phyloP scores from a whole-genome alignment of 2,329 filamentous ascomycete species.

The Ophiostoma triangulosporum region DNA sequence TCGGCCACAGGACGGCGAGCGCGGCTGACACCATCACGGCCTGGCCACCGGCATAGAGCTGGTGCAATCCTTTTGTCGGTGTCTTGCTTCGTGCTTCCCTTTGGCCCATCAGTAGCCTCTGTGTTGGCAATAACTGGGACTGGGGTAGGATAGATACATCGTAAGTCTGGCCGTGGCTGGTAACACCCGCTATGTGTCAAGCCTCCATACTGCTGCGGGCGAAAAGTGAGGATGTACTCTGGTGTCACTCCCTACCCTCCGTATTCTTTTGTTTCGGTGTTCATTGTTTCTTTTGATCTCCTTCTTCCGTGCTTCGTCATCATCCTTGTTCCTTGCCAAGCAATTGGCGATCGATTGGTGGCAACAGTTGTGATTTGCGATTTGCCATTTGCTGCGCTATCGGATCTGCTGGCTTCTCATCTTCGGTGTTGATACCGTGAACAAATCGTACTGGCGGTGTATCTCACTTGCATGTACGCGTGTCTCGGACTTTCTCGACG shows the following conservation, averaged over 20 bases:
- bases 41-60: background rate
- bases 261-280: background rate
- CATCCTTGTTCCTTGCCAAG: background rate
- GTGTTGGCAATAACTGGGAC: no score
- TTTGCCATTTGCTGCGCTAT: background rate
- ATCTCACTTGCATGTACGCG: no score
- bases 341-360: background rate
- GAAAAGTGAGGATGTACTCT: no score
- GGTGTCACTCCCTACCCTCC: background rate
- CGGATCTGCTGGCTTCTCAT: background rate
- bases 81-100: background rate
- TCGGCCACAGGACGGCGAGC: background rate
- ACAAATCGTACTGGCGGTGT: background rate
- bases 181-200: no score
- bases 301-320: background rate
- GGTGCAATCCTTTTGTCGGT: background rate
- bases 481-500: background rate
- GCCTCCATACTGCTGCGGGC: no score
- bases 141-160: no score
- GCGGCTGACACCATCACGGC: background rate
- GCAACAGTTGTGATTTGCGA: background rate
- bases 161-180: no score
- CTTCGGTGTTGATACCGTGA: background rate
- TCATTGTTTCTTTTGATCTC: background rate
- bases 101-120: no score